phyloP scores from a whole-genome alignment of 352 stramenopile genomes.

The Phytopythium boreale region DNA sequence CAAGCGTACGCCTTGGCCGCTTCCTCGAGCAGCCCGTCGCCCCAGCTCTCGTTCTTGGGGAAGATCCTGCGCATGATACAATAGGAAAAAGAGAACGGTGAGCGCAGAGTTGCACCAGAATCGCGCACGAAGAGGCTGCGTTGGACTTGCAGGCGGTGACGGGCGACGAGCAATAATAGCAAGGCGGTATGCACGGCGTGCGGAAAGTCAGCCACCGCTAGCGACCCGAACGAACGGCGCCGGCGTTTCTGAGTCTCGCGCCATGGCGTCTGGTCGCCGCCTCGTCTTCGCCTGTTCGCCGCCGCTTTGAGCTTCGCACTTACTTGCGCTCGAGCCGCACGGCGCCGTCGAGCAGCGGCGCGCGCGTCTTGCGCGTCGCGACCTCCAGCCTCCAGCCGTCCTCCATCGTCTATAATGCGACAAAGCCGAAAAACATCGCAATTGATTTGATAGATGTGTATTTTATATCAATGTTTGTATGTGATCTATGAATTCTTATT shows the following conservation, averaged over 20 bases:
- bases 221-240: background rate
- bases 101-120: conserved; percentile 4
- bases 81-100: background rate
- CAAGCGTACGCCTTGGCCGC: conserved; percentile 14
- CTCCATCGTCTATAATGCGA: background rate
- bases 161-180: conserved; percentile 14
- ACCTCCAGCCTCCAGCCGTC: conserved; percentile 16
- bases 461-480: background rate
- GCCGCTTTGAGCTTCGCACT: background rate
- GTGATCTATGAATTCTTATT: background rate
- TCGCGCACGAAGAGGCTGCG: too few relatives aligned
- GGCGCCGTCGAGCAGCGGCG: conserved; percentile 21
- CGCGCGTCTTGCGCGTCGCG: conserved; percentile 23
- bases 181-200: too few relatives aligned
- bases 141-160: background rate
- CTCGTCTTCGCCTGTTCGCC: background rate
- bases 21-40: conserved; percentile 28
- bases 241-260: background rate
- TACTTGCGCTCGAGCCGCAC: conserved; percentile 32
- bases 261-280: background rate
- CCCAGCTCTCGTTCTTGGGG: conserved; percentile 38
- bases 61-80: conserved; percentile 25
- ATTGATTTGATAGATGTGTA: background rate
- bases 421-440: background rate
- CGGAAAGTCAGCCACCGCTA: conserved; percentile 4